Conservation (phyloP, 768 basidiomycete species). For the Russula lepida region DNA sequence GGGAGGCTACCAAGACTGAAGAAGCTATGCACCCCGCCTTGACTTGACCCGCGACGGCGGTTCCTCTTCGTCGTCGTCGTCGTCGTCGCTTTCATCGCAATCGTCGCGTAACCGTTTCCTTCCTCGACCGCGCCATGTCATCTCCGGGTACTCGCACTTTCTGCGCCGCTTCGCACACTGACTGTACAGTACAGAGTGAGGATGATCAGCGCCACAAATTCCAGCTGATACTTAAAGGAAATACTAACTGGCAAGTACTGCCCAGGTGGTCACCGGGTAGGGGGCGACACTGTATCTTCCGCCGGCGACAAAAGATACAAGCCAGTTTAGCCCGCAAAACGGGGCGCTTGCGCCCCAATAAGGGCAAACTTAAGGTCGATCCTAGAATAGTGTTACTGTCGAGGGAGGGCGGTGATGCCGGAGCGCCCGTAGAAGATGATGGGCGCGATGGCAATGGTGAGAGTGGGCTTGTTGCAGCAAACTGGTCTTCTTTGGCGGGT, state of each 20-base stretch:
- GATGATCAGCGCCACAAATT: not conserved
- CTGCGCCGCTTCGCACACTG: constrained; percentile 15
- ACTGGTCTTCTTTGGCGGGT: constrained; percentile 7
- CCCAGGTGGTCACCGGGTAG: not conserved
- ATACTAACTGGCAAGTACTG: constrained; percentile 11
- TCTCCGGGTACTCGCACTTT: constrained; percentile 15
- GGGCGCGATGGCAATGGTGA: constrained; percentile 13
- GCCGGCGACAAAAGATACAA: constrained; percentile 17
- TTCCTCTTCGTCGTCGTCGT: constrained; percentile 1
- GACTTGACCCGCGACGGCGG: not conserved
- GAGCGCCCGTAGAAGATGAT: constrained; percentile 13
- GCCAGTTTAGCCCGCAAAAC: constrained; percentile 15
- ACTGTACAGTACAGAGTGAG: not conserved
- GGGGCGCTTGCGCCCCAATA: constrained; percentile 17
- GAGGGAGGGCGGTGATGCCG: not conserved
- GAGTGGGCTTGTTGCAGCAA: constrained; percentile 13
- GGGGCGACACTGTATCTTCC: constrained; percentile 18
- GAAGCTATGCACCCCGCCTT: not conserved
- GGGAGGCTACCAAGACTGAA: not conserved
- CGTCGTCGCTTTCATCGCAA: constrained; percentile 5
- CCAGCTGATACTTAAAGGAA: not conserved
- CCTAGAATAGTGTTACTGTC: not conserved
- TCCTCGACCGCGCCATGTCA: constrained; percentile 17
- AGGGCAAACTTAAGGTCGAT: constrained; percentile 12
- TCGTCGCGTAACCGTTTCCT: not conserved